A percentile compares a stretch with the other conserved stretches of the same genome.
Conservation (phyloP, 1,139 yeast genomes). For the Hemisphaericaspora xylofermentans region DNA sequence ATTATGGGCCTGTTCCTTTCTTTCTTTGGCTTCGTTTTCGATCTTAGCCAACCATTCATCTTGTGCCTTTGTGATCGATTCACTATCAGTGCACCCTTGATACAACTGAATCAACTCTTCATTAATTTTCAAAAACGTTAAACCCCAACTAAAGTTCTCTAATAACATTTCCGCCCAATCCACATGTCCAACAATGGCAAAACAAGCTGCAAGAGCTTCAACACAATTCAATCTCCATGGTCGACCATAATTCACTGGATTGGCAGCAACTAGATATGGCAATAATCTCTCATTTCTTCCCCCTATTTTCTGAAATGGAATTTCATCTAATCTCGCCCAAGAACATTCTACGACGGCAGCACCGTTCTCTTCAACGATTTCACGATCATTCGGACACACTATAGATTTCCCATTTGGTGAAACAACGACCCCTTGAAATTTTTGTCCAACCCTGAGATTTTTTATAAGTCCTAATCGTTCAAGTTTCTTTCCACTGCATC, state of each 20-base stretch:
- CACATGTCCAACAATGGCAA: constrained; percentile 86
- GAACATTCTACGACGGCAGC: constrained; percentile 98
- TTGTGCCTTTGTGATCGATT: constrained; percentile 71
- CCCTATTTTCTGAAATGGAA: constrained; percentile 91
- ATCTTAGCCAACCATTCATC: constrained; percentile 69
- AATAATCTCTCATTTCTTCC: constrained; percentile 84
- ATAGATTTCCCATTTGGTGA: constrained; percentile 91
- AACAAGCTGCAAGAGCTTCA: constrained; percentile 96
- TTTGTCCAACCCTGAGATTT: constrained; percentile 82
- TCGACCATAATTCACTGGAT: constrained; percentile 93
- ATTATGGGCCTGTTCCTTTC: constrained; percentile 52
- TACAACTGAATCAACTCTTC: constrained; percentile 74
- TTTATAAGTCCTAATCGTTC: constrained; percentile 85
- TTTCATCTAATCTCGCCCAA: constrained; percentile 95
- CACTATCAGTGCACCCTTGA: constrained; percentile 77
- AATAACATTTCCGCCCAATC: constrained; percentile 86
- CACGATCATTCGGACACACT: constrained; percentile 86
- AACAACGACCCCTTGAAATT: constrained; percentile 85
- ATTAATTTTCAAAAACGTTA: constrained; percentile 78
- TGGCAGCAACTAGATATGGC: constrained; percentile 94
- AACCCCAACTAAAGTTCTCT: constrained; percentile 90
- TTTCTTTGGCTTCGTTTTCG: constrained; percentile 65
- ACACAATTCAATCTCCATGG: constrained; percentile 97
- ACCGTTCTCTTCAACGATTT: constrained; percentile 75
- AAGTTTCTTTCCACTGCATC: constrained; percentile 94